Base-by-base conservation (phyloP, 768 basidiomycete species). In the Mrakia blollopis region DNA sequence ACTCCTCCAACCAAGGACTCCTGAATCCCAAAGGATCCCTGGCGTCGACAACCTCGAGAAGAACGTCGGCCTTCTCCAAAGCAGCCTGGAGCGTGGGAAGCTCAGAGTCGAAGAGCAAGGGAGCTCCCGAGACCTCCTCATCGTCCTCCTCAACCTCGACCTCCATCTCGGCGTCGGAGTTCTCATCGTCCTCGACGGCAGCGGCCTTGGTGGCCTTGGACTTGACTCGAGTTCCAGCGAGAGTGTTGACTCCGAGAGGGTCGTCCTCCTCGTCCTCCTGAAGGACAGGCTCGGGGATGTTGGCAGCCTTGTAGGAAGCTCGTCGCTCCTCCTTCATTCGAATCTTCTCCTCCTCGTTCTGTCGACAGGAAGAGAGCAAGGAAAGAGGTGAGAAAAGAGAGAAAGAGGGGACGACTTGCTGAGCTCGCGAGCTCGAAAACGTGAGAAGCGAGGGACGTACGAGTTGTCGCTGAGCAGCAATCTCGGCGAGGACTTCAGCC, bases 401-500 rank as follows among this genome's bases (percentile, higher is more conserved):
- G 61, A 14, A 52, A 37, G 61, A 68, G 25, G 2, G 4, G 47
- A 16, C 3, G 47, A n/a, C n/a, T n/a, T 50, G 1, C 2, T 18
- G 18, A 50, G 47, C 47, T 50, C 47, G 18, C 47, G 47, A 50
- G 47, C 47, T 50, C 18, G 47, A 63, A 57, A 73, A n/a, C n/a
- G n/a, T n/a, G 41, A 60, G 28, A 67, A 69, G 62, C 5, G 60
- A 39, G 32, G 14, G 41, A 83, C 88, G 81, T 80, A 94, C 93
- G 79, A 86, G 84, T 81, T 91, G 87, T 79, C 93, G 89, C 81
- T 92, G 88, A 80, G 92, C 91, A 63, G 90, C 90, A 72, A 96
- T 87, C 81, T 98, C 94, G 7, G 93, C 94, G 39, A 98, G 86
- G 79, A 98, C 91, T 84, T 93, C 90, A 81, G 95, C 94, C 84